Base-by-base conservation (phyloP, 1,284 basidiomycete species). In the Mrakiaceae sp. region DNA sequence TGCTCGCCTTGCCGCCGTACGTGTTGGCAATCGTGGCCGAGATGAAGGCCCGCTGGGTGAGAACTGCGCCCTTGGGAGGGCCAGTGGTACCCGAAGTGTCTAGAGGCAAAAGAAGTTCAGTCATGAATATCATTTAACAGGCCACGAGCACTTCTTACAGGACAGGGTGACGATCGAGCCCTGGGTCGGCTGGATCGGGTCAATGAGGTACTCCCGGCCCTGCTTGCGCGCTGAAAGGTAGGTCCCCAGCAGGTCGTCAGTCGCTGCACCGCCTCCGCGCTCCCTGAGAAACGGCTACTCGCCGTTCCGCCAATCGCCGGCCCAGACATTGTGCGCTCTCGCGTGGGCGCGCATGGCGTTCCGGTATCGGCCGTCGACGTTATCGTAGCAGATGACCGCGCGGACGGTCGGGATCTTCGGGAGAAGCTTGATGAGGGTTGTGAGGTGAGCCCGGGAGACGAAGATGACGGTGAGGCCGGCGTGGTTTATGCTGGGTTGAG, bases 401-500 rank as follows among this genome's bases (percentile, higher is more conserved):
- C 86, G 88, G 62, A 95, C 74, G 53, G 78, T 76, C 0, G 89
- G 85, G 52, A 83, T 80, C 67, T 81, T 78, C 0, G 82, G 77
- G 5, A 84, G 82, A 62, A 90, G 77, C 72, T 85, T 85, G 67
- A 97, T 79, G 5, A 96, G 78, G 2, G 81, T 77, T 1, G 89
- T 82, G 60, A 96, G 81, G 72, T 96, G 91, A 58, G 84, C 81
- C 14, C 81, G 73, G 5, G 86, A 84, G n/a, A 85, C 81, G 72
- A 94, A 91, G 64, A 93, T 77, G 64, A 94, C 79, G 3, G 87
- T 81, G 39, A 90, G 76, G 65, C 90, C 83, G 51, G 90, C 81
- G 73, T 97, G 93, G 73, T 90, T 87, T 74, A 91, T 86, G 67
- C 90, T 93, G 71, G 64, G 71, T 11, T 39, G 65, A 66, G 60